phyloP scores from a whole-genome alignment of 73 alveolate genomes.

The Tetrahymena borealis region DNA sequence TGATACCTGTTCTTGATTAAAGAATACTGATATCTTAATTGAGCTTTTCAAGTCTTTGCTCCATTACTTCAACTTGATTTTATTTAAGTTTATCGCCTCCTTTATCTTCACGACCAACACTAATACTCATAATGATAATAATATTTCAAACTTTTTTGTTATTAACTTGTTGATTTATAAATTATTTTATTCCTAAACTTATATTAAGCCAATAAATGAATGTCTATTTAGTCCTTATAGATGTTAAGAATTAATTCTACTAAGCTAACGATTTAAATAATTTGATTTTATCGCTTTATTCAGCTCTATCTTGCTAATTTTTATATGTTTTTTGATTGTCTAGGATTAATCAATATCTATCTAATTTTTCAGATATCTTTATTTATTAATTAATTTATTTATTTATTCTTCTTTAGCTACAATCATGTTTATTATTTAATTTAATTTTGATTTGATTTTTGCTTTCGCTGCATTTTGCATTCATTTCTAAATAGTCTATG shows the following conservation, averaged over 20 bases:
- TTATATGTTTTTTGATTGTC: no score
- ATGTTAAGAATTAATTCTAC: no score
- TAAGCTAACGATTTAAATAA: no score
- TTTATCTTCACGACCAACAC: background rate
- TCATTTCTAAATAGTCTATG: background rate
- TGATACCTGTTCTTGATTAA: background rate
- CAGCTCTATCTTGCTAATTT: no score
- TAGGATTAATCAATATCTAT: background rate
- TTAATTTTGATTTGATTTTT: background rate
- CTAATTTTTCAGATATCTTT: background rate
- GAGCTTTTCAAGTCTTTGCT: background rate
- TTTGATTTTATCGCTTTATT: no score
- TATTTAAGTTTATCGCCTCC: background rate
- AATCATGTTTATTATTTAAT: background rate
- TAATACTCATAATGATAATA: background rate
- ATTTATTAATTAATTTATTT: background rate
- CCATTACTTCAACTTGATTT: background rate
- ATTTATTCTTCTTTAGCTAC: background rate
- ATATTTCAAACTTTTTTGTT: background rate
- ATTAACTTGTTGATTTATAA: no score
- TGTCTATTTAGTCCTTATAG: no score
- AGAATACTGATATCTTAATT: background rate
- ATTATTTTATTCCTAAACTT: no score
- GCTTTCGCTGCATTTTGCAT: background rate
- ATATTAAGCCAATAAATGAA: no score